These are phyloP conservation scores for Debaryomycetaceae sp. DNA, from an alignment of 1,139 yeast genomes.

Conservation along the genomic window DNA sequence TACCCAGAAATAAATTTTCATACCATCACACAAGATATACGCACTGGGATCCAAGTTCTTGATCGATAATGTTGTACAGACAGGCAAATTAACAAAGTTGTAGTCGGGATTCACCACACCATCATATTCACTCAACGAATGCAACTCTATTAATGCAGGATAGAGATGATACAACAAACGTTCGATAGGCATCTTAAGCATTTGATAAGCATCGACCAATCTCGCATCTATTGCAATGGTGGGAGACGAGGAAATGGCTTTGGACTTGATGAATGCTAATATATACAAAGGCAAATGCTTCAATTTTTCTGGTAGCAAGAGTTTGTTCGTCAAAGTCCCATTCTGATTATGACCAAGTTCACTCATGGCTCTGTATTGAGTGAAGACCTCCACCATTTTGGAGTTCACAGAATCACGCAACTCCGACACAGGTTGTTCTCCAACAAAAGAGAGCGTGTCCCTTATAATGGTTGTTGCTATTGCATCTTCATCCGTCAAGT, in stretches of 20 bases:
- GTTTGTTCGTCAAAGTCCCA: conserved; percentile 54
- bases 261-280: conserved; percentile 66
- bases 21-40: conserved; percentile 73
- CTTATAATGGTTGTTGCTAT: conserved; percentile 69
- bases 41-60: conserved; percentile 68
- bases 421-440: conserved; percentile 57
- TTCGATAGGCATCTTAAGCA: conserved; percentile 56
- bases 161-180: conserved; percentile 65
- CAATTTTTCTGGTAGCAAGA: conserved; percentile 80
- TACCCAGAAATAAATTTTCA: conserved; percentile 59
- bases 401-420: conserved; percentile 61
- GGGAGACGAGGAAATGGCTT: conserved; percentile 53
- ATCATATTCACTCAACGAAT: conserved; percentile 57
- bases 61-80: conserved; percentile 43
- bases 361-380: conserved; percentile 65
- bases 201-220: conserved; percentile 52
- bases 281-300: conserved; percentile 68
- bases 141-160: conserved; percentile 78
- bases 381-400: conserved; percentile 68
- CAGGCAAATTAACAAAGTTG: conserved; percentile 49
- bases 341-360: conserved; percentile 48
- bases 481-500: conserved; percentile 83
- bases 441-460: conserved; percentile 62
- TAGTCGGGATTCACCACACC: conserved; percentile 45
- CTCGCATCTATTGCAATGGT: conserved; percentile 53